A percentile compares a stretch with the other conserved stretches of the same genome.
Conservation (phyloP, 2,329 filamentous ascomycete genomes). For the Beauveria sp. region DNA sequence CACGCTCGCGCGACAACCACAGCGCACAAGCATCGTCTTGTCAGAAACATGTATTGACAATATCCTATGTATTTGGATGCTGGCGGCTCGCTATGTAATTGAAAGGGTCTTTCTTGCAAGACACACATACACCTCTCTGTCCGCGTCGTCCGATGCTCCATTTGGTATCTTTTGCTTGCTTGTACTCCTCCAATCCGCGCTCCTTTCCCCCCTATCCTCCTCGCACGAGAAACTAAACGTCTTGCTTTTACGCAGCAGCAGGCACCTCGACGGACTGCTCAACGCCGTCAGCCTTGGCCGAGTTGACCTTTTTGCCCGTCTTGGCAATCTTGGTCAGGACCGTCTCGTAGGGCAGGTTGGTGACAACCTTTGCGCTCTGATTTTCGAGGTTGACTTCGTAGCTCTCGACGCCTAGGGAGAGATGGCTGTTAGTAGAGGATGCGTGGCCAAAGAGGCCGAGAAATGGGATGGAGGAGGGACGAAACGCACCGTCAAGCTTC, state of each 20-base stretch:
- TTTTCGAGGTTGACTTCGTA: conserved; percentile 82
- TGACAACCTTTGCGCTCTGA: conserved; percentile 72
- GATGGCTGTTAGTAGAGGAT: conserved; percentile 6
- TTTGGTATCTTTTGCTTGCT: neutral
- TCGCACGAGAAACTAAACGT: too few relatives aligned
- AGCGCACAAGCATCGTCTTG: neutral
- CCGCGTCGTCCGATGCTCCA: neutral
- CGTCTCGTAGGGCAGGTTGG: conserved; percentile 67
- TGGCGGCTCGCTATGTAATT: neutral
- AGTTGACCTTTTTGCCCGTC: conserved; percentile 88
- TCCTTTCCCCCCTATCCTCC: neutral
- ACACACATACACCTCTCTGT: neutral
- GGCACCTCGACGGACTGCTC: conserved; percentile 42
- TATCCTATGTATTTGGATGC: neutral
- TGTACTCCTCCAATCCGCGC: neutral
- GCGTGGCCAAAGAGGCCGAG: neutral
- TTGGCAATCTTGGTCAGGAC: conserved; percentile 87
- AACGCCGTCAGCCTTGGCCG: conserved; percentile 62
- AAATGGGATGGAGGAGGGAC: too few relatives aligned
- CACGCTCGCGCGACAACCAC: neutral
- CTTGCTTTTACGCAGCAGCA: conserved; percentile 21
- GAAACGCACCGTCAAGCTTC: conserved; percentile 71
- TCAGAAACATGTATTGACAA: neutral
- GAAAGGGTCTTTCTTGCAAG: neutral
- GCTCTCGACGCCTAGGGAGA: conserved; percentile 64